Conservation (phyloP, 2,329 filamentous ascomycete species). For the Trichoderma gracile region DNA sequence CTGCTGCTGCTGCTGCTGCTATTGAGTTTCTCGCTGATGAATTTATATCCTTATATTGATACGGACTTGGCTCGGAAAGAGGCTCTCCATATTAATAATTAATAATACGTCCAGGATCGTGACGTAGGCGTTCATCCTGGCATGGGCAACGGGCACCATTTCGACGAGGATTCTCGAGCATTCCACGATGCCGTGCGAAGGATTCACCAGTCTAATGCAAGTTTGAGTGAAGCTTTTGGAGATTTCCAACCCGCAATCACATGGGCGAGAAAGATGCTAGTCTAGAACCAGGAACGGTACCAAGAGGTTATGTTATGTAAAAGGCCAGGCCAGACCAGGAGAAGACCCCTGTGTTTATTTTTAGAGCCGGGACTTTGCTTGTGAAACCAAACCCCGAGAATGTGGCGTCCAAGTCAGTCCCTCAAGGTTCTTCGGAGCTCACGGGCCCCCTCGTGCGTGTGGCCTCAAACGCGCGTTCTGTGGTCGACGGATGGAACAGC, state of each 20-base stretch:
- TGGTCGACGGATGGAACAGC: not conserved
- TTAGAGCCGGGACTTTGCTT: no score
- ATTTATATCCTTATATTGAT: not conserved
- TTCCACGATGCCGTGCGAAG: no score
- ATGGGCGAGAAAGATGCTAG: not conserved
- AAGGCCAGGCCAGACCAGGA: no score
- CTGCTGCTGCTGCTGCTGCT: not conserved
- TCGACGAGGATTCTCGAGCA: no score
- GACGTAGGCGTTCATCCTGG: not conserved
- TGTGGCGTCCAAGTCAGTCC: not conserved
- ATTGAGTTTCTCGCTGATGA: not conserved
- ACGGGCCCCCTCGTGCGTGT: not conserved
- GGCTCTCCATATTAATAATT: not conserved
- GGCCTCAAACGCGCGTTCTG: not conserved
- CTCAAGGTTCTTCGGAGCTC: constrained; percentile 3
- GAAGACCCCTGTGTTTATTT: no score
- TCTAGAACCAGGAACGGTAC: no score
- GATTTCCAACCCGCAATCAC: not conserved
- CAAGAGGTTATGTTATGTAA: no score
- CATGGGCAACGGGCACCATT: no score
- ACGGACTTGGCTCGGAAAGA: constrained; percentile 4
- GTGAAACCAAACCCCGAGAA: no score
- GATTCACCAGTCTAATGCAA: no score
- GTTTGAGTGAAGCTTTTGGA: not conserved
- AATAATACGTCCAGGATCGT: not conserved